Evolutionary conservation across 2,329 filamentous ascomycete species (phyloP).

Genomic region (Cytospora paraplurivora): DNA sequence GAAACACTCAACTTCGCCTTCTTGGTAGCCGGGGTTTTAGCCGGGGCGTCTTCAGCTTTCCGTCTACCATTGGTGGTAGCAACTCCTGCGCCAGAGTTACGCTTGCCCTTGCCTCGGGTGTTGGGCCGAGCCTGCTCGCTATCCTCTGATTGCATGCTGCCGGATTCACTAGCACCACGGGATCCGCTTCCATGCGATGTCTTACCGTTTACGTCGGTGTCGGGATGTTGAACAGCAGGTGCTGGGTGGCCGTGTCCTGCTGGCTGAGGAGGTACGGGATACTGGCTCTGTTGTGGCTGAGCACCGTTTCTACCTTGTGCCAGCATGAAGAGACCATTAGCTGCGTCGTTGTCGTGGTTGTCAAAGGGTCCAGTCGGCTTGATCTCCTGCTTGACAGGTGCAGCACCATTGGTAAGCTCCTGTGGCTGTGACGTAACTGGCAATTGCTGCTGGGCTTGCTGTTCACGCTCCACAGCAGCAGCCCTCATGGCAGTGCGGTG

Average conservation of each 20-base stretch:
- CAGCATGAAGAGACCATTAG: slow-evolving; percentile 90
- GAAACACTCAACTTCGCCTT: slow-evolving; percentile 63
- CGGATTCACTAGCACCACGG: slow-evolving; percentile 66
- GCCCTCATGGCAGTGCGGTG: slow-evolving; percentile 89
- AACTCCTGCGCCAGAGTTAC: slow-evolving; percentile 48
- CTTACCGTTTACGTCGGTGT: slow-evolving; percentile 52
- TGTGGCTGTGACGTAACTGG: slow-evolving; percentile 56
- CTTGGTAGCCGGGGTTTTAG: slow-evolving; percentile 68
- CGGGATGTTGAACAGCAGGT: slow-evolving; percentile 39
- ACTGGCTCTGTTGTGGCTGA: slow-evolving; percentile 51
- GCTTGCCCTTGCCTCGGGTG: slow-evolving; percentile 70
- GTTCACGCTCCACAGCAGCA: slow-evolving; percentile 64
- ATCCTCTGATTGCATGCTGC: slow-evolving; percentile 72
- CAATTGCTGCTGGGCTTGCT: slow-evolving; percentile 42
- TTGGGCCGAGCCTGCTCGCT: slow-evolving; percentile 68
- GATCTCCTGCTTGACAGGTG: slow-evolving; percentile 48
- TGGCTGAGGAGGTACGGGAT: slow-evolving; percentile 47
- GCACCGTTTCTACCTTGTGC: slow-evolving; percentile 68
- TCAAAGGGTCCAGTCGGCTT: slow-evolving; percentile 71
- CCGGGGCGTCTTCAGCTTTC: slow-evolving; percentile 70
- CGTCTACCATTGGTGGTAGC: slow-evolving; percentile 66
- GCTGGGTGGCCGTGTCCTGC: slow-evolving; percentile 54
- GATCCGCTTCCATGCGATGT: slow-evolving; percentile 46
- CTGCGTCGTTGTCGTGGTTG: slow-evolving; percentile 91
- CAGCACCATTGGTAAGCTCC: slow-evolving; percentile 47